Conservation (phyloP, 1,139 yeast genomes). For the Hanseniaspora gamundiae region DNA sequence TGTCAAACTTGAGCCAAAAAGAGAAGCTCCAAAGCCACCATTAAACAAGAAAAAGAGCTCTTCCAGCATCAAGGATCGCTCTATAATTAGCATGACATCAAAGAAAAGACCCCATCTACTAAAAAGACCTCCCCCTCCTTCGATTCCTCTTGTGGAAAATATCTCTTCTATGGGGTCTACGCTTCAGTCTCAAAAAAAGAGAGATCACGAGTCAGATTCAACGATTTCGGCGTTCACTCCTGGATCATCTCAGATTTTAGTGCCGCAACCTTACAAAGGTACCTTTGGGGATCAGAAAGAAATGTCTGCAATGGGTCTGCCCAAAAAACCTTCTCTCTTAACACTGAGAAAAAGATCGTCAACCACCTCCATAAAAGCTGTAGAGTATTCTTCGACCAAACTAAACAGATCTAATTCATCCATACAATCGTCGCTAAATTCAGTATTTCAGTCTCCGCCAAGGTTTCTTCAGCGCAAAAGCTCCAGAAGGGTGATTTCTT, state of each 20-base stretch:
- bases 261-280: slow-evolving; percentile 32
- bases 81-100: not conserved
- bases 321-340: slow-evolving; percentile 4
- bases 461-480: slow-evolving; percentile 45
- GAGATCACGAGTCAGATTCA: slow-evolving; percentile 12
- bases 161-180: not conserved
- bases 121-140: slow-evolving; percentile 15
- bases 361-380: not conserved
- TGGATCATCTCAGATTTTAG: slow-evolving; percentile 29
- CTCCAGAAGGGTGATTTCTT: slow-evolving; percentile 32
- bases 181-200: not conserved
- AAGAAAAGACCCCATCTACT: not conserved
- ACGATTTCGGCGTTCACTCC: slow-evolving; percentile 28
- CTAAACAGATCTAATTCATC: slow-evolving; percentile 18
- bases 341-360: slow-evolving; percentile 8
- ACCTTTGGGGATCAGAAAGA: slow-evolving; percentile 12
- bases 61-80: not conserved
- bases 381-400: slow-evolving; percentile 4
- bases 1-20: slow-evolving; percentile 36
- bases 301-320: slow-evolving; percentile 3
- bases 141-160: slow-evolving; percentile 6
- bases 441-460: slow-evolving; percentile 24
- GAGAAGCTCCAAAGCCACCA: slow-evolving; percentile 56
- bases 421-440: slow-evolving; percentile 13
- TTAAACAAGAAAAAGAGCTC: slow-evolving; percentile 8